These are phyloP conservation scores for Hypoxylon sp. DNA, from an alignment of 2,329 filamentous ascomycete genomes.

Conservation along the genomic window DNA sequence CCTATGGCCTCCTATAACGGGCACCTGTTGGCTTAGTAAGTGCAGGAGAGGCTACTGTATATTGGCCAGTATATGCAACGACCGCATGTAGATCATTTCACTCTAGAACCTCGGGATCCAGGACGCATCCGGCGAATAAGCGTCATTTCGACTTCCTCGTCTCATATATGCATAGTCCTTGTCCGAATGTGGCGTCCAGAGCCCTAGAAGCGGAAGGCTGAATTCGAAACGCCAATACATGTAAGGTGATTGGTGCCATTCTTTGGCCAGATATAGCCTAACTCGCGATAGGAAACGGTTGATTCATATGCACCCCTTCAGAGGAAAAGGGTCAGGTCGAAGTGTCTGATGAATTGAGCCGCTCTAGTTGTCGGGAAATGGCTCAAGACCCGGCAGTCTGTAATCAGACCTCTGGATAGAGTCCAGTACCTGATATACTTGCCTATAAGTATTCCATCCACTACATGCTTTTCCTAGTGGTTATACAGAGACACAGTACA, in stretches of 20 bases:
- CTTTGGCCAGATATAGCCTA: conserved; percentile 14
- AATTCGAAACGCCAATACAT: conserved; percentile 7
- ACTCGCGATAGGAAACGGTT: conserved; percentile 10
- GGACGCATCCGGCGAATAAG: conserved; percentile 19
- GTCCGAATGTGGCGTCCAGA: conserved; percentile 27
- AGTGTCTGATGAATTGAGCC: conserved; percentile 13
- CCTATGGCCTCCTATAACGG: conserved; percentile 15
- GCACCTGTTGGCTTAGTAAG: conserved; percentile 36
- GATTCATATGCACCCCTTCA: conserved; percentile 7
- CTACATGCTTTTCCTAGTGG: background rate
- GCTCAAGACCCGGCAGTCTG: conserved; percentile 34
- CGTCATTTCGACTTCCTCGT: conserved; percentile 9
- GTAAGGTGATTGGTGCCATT: conserved; percentile 10
- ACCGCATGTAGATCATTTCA: conserved; percentile 22
- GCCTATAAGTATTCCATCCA: background rate
- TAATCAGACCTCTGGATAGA: background rate
- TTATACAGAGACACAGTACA: background rate
- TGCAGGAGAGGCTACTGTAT: conserved; percentile 28
- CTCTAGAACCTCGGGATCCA: conserved; percentile 21
- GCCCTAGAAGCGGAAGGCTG: conserved; percentile 22
- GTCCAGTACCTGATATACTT: background rate
- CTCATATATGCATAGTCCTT: conserved; percentile 19
- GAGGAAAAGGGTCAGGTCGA: conserved; percentile 32
- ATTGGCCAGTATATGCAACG: conserved; percentile 36
- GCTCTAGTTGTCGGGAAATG: conserved; percentile 29